Base-by-base conservation (phyloP, 768 basidiomycete genomes). In the Hygrocybe coccinea region DNA sequence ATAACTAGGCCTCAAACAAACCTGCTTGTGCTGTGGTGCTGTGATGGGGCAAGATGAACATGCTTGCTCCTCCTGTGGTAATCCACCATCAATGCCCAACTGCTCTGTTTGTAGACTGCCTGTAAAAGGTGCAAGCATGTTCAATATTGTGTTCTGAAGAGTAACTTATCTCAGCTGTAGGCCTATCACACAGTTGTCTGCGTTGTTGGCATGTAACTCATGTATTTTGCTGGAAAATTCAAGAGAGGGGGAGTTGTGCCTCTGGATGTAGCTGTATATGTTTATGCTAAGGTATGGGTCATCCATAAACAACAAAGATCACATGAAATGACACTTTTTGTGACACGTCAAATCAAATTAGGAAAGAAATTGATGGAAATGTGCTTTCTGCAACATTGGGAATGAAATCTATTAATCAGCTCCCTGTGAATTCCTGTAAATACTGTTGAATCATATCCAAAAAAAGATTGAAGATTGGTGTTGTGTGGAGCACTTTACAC, bases 71-170 rank as follows among this genome's bases (percentile, higher is more conserved):
- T 64, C 68, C 25, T 83, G 79, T 57, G 72, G 69, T 53, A 70
- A 69, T 8, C 68, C 71, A n/a, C 75, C 70, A 41, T 71, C 69
- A 4, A 76, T 75, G 65, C 72, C 83, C 1, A 69, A 69, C 5
- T 92, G 90, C 64, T 80, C 87, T 0, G 78, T 91, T 15, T 91
- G 90, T 65, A 78, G 88, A 47, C 77, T 91, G 29, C 85, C 87
- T 5, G 82, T 86, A 55, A 87, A 83, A 77, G 87, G 90, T 83
- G 59, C 9, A 75, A 65, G 3, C 19, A 21, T 0, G n/a, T n/a
- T n/a, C n/a, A n/a, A 24, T 35, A 25, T 2, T 17, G 3, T 2
- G 6, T 44, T 22, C 3, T 22, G 5, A 3, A 21, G 14, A n/a
- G 5, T 12, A 45, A 36, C 24, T 17, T 19, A 46, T 54, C 33